Base-by-base conservation (phyloP, 768 basidiomycete species). In the Auricularia cornea region DNA sequence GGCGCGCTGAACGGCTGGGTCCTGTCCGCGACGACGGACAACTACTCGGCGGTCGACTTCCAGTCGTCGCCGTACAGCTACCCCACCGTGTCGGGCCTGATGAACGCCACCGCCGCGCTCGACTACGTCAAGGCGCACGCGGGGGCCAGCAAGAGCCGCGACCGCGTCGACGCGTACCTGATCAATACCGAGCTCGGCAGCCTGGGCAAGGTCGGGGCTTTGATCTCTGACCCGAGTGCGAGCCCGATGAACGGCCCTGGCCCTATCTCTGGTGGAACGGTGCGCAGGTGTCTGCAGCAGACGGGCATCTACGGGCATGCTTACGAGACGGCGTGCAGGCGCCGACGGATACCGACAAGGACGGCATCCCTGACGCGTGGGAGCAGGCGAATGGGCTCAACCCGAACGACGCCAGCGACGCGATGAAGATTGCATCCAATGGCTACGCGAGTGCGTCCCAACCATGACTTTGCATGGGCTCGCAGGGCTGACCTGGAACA, bases 301-400 rank as follows among this genome's bases (percentile, higher is more conserved):
- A 14, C 20, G 20, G 20, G 20, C 23, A 8, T 10, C 44, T 18
- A 6, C 44, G 44, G 35, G 35, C 16, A 20, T 48, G 44, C 44
- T 48, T 10, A 48, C 10, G 12, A 20, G 11, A 48, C 20, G 44
- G 6, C 20, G 44, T 5, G 44, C 20, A 48, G 44, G 68, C 70
- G 14, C 74, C 72, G 26, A 62, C 63, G 0, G 73, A 74, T 59
- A 70, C 73, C 26, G 75, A 76, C 48, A 62, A 63, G 16, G 75
- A 76, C 60, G 74, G 75, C 3, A 75, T 76, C 18, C 74, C 74
- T 3, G 75, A 76, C 61, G 65, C 67, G 20, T 76, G 74, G 59
- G 75, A 76, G 63, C 66, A 30, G 38, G 72, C 74, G 3, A 72
- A 75, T 61, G 74, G 73, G 26, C 70, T 72, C 38, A 71, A 72